A percentile compares a stretch with the other conserved stretches of the same genome.
phyloP scores from a whole-genome alignment of 768 basidiomycete genomes.

The Lentinula guzmanii region DNA sequence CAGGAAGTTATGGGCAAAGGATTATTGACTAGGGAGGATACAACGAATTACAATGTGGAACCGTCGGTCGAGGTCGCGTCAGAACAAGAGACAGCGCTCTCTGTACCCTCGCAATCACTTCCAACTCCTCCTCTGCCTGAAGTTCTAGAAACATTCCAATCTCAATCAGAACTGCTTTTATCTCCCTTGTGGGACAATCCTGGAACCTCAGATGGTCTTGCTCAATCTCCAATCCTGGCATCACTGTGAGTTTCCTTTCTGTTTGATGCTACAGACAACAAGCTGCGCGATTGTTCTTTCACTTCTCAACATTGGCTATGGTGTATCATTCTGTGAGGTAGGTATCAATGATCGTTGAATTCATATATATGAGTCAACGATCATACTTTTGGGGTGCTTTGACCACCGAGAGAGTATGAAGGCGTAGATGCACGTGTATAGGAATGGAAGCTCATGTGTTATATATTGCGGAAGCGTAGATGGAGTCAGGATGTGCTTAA shows the following conservation, averaged over 20 bases:
- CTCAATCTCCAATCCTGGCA: constrained; percentile 7
- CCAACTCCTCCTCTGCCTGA: constrained; percentile 3
- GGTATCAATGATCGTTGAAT: neutral
- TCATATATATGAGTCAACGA: neutral
- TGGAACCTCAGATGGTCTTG: neutral
- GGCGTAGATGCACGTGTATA: neutral
- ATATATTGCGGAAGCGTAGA: constrained; percentile 1
- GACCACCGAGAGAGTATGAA: neutral
- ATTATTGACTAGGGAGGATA: neutral
- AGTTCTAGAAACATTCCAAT: neutral
- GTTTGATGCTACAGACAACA: neutral
- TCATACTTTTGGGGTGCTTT: neutral
- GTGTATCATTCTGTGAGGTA: neutral
- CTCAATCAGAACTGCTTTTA: neutral
- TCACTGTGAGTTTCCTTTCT: constrained; percentile 2
- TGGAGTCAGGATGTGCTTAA: neutral
- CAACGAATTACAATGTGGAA: neutral
- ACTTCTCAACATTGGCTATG: neutral
- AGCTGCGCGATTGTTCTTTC: neutral
- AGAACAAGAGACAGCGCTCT: neutral
- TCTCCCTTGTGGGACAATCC: constrained; percentile 3
- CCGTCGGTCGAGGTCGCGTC: neutral
- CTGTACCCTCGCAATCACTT: neutral
- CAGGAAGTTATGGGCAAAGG: neutral
- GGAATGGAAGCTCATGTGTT: neutral